These are phyloP conservation scores for Fusarium solani-melongenae DNA, from an alignment of 2,329 filamentous ascomycete genomes.

Conservation along the genomic window DNA sequence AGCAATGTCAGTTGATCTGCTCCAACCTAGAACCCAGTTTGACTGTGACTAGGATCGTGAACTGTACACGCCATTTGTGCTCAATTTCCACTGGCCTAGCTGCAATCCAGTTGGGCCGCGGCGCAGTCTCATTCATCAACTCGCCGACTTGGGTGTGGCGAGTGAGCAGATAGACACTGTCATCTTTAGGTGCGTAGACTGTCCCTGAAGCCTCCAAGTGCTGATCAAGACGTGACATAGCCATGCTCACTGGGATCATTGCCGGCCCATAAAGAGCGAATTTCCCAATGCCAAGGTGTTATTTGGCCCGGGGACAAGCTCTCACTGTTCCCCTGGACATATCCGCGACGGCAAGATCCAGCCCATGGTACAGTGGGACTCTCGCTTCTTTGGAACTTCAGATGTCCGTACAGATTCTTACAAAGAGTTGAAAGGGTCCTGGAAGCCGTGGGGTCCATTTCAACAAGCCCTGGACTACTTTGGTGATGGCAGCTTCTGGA, in stretches of 20 bases:
- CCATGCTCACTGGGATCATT: conserved; percentile 24
- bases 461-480: background rate
- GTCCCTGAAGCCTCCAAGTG: no score
- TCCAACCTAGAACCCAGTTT: no score
- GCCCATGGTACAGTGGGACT: conserved; percentile 16
- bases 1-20: no score
- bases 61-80: no score
- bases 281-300: conserved; percentile 12
- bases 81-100: no score
- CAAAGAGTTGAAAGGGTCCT: conserved; percentile 3
- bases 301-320: conserved; percentile 10
- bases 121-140: no score
- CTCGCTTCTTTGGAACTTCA: conserved; percentile 12
- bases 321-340: conserved; percentile 13
- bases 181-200: no score
- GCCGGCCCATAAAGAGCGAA: background rate
- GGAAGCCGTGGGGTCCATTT: conserved; percentile 7
- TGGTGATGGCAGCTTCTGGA: conserved; percentile 11
- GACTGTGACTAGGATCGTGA: no score
- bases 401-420: background rate
- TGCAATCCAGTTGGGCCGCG: no score
- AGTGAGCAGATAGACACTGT: no score
- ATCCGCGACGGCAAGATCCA: background rate
- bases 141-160: no score
- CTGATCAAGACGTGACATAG: background rate